These are phyloP conservation scores for Eimeria necatrix DNA, from an alignment of 169 alveolate species.

Conservation along the genomic window DNA sequence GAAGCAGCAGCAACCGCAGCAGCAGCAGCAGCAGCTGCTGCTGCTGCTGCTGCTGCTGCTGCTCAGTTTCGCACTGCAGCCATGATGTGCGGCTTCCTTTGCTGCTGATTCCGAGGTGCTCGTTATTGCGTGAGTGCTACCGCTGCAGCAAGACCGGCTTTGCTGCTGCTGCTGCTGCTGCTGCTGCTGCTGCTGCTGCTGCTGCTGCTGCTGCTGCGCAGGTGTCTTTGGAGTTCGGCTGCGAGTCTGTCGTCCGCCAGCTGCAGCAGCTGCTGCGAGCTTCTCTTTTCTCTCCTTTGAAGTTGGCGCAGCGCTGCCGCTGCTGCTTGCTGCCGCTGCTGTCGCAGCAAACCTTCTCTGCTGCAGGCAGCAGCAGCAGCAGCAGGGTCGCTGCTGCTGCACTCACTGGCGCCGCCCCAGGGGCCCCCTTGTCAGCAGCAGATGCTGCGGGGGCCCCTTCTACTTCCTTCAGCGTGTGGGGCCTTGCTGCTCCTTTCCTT, in stretches of 20 bases:
- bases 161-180: too few relatives aligned
- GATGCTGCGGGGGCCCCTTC: not conserved
- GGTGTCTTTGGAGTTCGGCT: not conserved
- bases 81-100: not conserved
- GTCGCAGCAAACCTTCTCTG: not conserved
- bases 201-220: not conserved
- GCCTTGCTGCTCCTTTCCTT: constrained; percentile 15
- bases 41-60: not conserved
- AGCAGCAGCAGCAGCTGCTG: not conserved
- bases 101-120: not conserved
- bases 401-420: not conserved
- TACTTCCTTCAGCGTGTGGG: not conserved
- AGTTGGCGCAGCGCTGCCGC: constrained; percentile 50
- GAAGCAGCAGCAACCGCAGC: not conserved
- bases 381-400: not conserved
- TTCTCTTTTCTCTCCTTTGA: not conserved
- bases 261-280: constrained; percentile 52
- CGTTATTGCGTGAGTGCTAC: not conserved
- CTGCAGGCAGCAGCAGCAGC: not conserved
- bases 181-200: not conserved
- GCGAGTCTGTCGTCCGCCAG: not conserved
- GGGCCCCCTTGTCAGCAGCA: not conserved
- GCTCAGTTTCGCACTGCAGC: not conserved
- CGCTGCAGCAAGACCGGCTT: too few relatives aligned
- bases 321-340: not conserved